A percentile compares a stretch with the other conserved stretches of the same genome.
These are phyloP conservation scores for Boletales sp. DNA, from an alignment of 768 basidiomycete genomes.

Conservation along the genomic window DNA sequence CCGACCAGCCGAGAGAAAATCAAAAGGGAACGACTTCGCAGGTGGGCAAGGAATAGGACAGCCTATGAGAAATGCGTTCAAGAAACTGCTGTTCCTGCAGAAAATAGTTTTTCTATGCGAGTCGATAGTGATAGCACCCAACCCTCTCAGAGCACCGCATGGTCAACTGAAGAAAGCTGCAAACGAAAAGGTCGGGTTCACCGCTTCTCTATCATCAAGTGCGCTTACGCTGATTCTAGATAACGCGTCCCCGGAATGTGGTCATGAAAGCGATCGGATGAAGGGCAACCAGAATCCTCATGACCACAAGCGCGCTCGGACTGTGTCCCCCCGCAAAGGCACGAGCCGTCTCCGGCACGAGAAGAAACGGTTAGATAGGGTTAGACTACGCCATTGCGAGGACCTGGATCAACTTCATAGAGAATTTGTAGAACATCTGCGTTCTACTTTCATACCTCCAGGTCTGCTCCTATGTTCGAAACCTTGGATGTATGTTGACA, in stretches of 20 bases:
- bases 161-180: constrained; percentile 23
- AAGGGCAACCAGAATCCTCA: constrained; percentile 27
- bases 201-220: background rate
- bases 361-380: constrained; percentile 39
- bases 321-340: constrained; percentile 38
- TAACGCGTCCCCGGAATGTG: constrained; percentile 25
- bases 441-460: constrained; percentile 12
- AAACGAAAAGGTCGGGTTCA: constrained; percentile 51
- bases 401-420: constrained; percentile 38
- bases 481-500: constrained; percentile 3
- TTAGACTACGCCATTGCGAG: constrained; percentile 37
- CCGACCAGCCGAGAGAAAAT: constrained; percentile 33
- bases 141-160: constrained; percentile 14
- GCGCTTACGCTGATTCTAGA: constrained; percentile 11
- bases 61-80: constrained; percentile 29
- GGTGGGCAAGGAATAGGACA: constrained; percentile 25
- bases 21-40: constrained; percentile 20
- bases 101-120: constrained; percentile 31
- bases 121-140: constrained; percentile 20
- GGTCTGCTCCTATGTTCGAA: constrained; percentile 12
- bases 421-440: constrained; percentile 40
- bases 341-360: constrained; percentile 38
- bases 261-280: constrained; percentile 24
- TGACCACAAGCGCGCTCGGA: constrained; percentile 48
- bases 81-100: constrained; percentile 23